A percentile compares a stretch with the other conserved stretches of the same genome.
phyloP scores from a whole-genome alignment of 495 filamentous ascomycete genomes.

The Echria macrotheca region DNA sequence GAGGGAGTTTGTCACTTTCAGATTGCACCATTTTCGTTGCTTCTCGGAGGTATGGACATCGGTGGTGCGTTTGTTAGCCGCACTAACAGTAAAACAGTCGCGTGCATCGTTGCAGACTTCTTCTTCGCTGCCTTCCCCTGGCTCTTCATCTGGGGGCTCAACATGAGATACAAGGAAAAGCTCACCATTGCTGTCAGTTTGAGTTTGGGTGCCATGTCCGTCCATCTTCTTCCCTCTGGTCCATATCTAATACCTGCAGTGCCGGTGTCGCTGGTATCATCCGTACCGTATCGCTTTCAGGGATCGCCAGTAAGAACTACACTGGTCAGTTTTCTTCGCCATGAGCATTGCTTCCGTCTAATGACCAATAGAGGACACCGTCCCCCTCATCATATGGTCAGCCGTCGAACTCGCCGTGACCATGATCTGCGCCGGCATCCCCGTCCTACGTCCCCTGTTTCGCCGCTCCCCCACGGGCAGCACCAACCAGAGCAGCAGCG shows the following conservation, averaged over 20 bases:
- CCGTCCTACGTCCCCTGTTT: constrained; percentile 13
- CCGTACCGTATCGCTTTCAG: constrained; percentile 10
- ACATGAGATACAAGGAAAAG: constrained; percentile 43
- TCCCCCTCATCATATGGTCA: constrained; percentile 13
- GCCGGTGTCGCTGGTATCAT: constrained; percentile 12
- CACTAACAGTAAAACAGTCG: no score
- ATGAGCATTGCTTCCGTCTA: neutral
- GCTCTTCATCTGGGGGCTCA: constrained; percentile 43
- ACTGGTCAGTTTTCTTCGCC: neutral
- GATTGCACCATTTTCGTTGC: constrained; percentile 14
- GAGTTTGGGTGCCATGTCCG: constrained; percentile 47
- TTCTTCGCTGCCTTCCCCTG: constrained; percentile 43
- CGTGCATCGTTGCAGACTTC: constrained; percentile 36
- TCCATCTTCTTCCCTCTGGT: neutral
- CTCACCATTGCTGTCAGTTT: constrained; percentile 42
- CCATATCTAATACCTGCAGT: neutral
- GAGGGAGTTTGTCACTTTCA: constrained; percentile 9
- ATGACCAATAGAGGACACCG: constrained; percentile 10
- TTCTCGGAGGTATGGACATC: constrained; percentile 21
- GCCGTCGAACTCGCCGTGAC: constrained; percentile 12
- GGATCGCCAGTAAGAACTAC: constrained; percentile 9
- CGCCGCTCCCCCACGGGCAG: neutral
- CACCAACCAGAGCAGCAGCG: neutral
- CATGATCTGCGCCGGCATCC: constrained; percentile 13
- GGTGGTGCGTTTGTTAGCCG: no score